phyloP scores from a whole-genome alignment of 2,329 filamentous ascomycete species.

The Dactylonectria macrodidyma region DNA sequence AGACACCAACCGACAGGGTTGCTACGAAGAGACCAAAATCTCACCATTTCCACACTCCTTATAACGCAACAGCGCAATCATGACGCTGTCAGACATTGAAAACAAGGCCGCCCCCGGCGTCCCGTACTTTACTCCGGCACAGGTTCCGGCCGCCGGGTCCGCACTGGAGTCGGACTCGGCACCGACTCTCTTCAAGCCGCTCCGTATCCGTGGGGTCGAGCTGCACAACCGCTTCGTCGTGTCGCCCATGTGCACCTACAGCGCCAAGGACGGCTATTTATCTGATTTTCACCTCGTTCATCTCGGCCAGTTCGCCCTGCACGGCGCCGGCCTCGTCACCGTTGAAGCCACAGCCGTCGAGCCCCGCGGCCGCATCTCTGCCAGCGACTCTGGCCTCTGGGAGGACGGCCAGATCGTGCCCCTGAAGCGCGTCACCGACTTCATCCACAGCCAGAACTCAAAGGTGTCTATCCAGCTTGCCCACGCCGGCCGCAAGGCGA shows the following conservation, averaged over 20 bases:
- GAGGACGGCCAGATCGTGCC: constrained; percentile 85
- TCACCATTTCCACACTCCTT: background rate
- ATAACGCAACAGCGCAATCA: constrained; percentile 14
- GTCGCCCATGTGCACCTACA: constrained; percentile 75
- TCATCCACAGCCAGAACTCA: constrained; percentile 83
- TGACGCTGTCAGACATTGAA: constrained; percentile 40
- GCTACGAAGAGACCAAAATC: background rate
- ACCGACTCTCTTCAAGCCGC: constrained; percentile 70
- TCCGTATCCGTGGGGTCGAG: constrained; percentile 67
- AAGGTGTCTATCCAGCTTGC: constrained; percentile 85
- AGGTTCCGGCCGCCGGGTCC: constrained; percentile 66
- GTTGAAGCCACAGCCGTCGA: constrained; percentile 85
- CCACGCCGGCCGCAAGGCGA: constrained; percentile 83
- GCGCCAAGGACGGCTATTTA: constrained; percentile 74
- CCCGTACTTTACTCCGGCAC: constrained; percentile 69
- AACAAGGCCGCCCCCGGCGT: constrained; percentile 61
- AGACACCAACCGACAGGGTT: background rate
- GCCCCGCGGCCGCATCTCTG: constrained; percentile 85
- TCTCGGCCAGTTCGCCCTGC: constrained; percentile 82
- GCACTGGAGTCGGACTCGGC: constrained; percentile 57
- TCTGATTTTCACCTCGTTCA: constrained; percentile 89
- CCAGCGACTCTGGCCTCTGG: constrained; percentile 86
- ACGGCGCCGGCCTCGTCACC: constrained; percentile 81
- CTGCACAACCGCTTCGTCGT: constrained; percentile 72
- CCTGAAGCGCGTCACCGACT: constrained; percentile 80